Evolutionary conservation across 129 eudicot species (phyloP).

Genomic region (Artemisia tridentata): DNA sequence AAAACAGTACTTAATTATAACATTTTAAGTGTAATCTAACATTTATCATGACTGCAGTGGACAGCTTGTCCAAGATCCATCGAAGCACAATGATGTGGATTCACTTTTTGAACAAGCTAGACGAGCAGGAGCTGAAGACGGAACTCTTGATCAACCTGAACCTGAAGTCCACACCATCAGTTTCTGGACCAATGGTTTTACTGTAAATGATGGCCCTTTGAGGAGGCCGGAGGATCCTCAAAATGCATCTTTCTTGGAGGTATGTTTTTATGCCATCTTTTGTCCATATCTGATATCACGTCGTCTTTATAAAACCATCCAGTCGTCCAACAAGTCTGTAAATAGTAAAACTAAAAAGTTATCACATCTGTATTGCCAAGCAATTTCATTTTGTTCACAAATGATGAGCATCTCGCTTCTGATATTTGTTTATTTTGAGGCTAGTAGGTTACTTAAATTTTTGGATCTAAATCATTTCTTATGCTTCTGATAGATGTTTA

Average conservation of each 20-base stretch:
- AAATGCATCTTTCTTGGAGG: slow-evolving; percentile 89
- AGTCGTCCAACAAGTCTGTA: background rate
- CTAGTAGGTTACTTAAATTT: no score
- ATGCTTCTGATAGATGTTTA: no score
- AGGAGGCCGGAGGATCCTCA: slow-evolving; percentile 81
- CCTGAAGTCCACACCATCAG: slow-evolving; percentile 59
- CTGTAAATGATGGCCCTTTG: slow-evolving; percentile 86
- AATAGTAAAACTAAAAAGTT: background rate
- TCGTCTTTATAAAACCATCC: background rate
- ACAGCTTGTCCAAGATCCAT: slow-evolving; percentile 74
- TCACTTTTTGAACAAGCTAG: slow-evolving; percentile 71
- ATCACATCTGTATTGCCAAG: background rate
- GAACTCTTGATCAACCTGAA: slow-evolving; percentile 49
- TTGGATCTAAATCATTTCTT: no score
- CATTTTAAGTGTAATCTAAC: slow-evolving; percentile 5
- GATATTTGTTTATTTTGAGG: no score
- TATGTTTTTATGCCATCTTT: slow-evolving; percentile 16
- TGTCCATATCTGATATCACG: background rate
- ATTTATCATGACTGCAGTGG: slow-evolving; percentile 54
- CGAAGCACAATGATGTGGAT: slow-evolving; percentile 60
- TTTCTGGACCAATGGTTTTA: slow-evolving; percentile 89
- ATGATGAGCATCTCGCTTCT: background rate
- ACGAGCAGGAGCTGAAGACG: slow-evolving; percentile 64
- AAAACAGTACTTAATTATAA: background rate
- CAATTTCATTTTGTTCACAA: background rate